A percentile compares a stretch with the other conserved stretches of the same genome.
These are phyloP conservation scores for Colletotrichum scovillei DNA, from an alignment of 2,329 filamentous ascomycete genomes.

Conservation along the genomic window DNA sequence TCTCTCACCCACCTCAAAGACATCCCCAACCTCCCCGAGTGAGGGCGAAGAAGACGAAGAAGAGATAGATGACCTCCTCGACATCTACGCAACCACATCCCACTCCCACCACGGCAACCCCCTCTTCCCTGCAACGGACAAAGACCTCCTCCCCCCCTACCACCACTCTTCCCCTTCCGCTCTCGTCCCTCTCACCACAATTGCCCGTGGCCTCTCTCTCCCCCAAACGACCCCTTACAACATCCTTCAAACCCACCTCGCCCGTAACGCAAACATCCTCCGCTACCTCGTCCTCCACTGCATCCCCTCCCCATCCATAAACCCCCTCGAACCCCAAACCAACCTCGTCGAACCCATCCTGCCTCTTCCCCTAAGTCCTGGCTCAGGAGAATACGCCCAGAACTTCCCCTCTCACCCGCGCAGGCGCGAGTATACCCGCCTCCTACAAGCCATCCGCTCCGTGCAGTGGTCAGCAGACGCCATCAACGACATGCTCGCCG, in stretches of 20 bases:
- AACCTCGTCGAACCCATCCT: slow-evolving; percentile 12
- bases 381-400: neutral
- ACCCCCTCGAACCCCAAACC: neutral
- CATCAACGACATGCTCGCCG: slow-evolving; percentile 21
- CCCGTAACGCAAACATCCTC: slow-evolving; percentile 38
- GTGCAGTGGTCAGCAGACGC: slow-evolving; percentile 16
- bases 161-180: slow-evolving; percentile 2
- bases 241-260: slow-evolving; percentile 34
- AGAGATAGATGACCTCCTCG: slow-evolving; percentile 1
- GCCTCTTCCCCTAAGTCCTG: neutral
- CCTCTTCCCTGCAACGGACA: neutral
- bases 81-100: slow-evolving; percentile 1
- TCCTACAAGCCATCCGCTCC: slow-evolving; percentile 25
- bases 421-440: slow-evolving; percentile 2
- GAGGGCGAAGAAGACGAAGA: neutral
- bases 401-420: neutral
- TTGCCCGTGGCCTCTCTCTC: slow-evolving; percentile 33
- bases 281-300: slow-evolving; percentile 36
- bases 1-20: neutral
- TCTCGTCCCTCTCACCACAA: slow-evolving; percentile 7
- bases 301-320: slow-evolving; percentile 19
- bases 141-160: slow-evolving; percentile 18
- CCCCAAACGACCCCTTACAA: slow-evolving; percentile 7
- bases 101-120: neutral
- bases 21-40: neutral